phyloP scores from a whole-genome alignment of 345 rosid genomes.

The Populus davidiana region DNA sequence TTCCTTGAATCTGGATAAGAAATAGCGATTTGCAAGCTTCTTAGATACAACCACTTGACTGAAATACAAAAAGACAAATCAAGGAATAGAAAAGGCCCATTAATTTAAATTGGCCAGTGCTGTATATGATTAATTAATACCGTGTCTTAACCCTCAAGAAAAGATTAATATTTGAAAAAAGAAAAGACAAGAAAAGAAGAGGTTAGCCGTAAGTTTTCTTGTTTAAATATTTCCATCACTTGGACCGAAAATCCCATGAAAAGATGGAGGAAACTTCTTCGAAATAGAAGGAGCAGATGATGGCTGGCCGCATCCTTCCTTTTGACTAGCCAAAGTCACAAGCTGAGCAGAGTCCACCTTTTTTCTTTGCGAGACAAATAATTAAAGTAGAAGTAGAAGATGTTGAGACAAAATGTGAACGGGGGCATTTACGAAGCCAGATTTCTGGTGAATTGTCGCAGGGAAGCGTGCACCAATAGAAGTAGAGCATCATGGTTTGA shows the following conservation, averaged over 20 bases:
- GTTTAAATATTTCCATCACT: neutral
- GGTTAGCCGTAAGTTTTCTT: neutral
- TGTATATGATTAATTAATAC: no score
- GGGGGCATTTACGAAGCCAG: neutral
- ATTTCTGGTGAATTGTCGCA: neutral
- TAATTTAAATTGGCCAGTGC: neutral
- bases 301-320: neutral
- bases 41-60: neutral
- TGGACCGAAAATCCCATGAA: neutral
- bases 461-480: neutral
- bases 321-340: neutral
- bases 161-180: neutral
- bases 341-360: neutral
- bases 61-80: no score
- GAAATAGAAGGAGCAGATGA: neutral
- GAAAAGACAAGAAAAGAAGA: neutral
- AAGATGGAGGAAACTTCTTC: neutral
- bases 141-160: neutral
- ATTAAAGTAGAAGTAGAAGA: neutral
- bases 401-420: neutral
- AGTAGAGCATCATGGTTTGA: neutral
- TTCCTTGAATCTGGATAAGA: no score
- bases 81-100: neutral
- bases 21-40: neutral
- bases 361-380: neutral